Base-by-base conservation (phyloP, 805 yeast genomes). In the Sugiyamaella qingdaonensis region DNA sequence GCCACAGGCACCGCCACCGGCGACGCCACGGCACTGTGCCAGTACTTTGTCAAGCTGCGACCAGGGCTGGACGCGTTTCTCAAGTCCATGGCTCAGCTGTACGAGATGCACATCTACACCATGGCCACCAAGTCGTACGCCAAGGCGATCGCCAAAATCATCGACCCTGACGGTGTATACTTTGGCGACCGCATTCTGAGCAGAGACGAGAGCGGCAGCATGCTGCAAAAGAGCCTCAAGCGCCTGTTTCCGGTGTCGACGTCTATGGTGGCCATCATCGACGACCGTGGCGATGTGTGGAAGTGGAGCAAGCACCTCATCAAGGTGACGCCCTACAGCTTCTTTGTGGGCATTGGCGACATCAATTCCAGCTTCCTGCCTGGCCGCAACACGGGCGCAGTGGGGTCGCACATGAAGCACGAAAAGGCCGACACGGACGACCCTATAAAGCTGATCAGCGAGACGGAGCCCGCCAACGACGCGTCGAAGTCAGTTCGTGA, bases 221-320 rank as follows among this genome's bases (percentile, higher is more conserved):
- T 92, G 57, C 85, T 96, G 2, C 96, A 88, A 60, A 94, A 94
- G 65, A 88, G 92, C 35, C 73, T 94, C 55, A 85, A 86, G 63
- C 75, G 98, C 57, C 74, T 94, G 52, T 94, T 94, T 63, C 99
- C 99, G 0, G 95, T 92, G 1, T 96, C 92, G 60, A 95, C 95
- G 21, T 85, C 95, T 14, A 86, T 94, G 96, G 99, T 94, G 32
- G 94, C 88, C 1, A 85, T 94, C 45, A 94, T 94, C 55, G 99
- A 94, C 68, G 99, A 94, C 68, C 79, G 99, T 66, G 99, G 97
- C 2, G 99, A 94, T 68, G 99, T 94, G 18, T 94, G 99, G 99
- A 88, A 87, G 64, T 94, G 99, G 99, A 87, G 89, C 60, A 83
- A 86, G 10, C 91, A 94, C 65, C 73, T 94, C 61, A 82, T 94